Evolutionary conservation across 176 grass and related monocot genomes (phyloP).

Genomic region (Carex parvula): DNA sequence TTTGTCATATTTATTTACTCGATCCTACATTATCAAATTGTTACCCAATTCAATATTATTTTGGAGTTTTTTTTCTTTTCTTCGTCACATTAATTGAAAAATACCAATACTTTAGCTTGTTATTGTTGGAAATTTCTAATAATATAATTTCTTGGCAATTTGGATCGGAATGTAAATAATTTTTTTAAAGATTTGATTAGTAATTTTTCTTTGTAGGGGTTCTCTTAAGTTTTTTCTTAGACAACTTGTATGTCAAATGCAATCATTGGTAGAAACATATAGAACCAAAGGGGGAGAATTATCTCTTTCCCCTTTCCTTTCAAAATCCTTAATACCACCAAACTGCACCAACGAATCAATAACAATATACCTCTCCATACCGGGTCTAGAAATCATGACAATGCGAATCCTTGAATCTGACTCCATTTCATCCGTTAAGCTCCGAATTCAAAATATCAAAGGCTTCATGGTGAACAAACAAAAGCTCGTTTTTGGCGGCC

Average conservation of each 20-base stretch:
- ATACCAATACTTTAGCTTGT: background rate
- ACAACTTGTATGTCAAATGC: slow-evolving; percentile 27
- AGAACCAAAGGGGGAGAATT: slow-evolving; percentile 32
- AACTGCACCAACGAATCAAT: slow-evolving; percentile 30
- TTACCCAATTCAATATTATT: background rate
- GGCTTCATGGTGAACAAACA: slow-evolving; percentile 47
- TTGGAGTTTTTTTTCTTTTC: background rate
- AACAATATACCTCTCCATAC: slow-evolving; percentile 42
- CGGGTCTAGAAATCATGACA: slow-evolving; percentile 38
- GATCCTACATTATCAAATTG: background rate
- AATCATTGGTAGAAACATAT: slow-evolving; percentile 25
- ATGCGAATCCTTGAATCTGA: slow-evolving; percentile 52
- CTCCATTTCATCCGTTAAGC: slow-evolving; percentile 54
- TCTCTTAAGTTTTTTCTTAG: slow-evolving; percentile 5
- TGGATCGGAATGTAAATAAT: background rate
- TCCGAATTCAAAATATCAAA: slow-evolving; percentile 43
- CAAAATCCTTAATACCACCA: background rate
- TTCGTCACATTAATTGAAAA: background rate
- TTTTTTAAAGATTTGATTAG: slow-evolving; percentile 21
- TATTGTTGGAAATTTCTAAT: background rate
- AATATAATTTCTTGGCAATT: slow-evolving; percentile 1
- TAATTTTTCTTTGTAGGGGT: background rate
- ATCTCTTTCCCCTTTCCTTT: slow-evolving; percentile 21
- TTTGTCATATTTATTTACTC: background rate
- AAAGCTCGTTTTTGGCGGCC: slow-evolving; percentile 48